phyloP scores from a whole-genome alignment of 2,329 filamentous ascomycete species.

The Hypoxylon sp. region DNA sequence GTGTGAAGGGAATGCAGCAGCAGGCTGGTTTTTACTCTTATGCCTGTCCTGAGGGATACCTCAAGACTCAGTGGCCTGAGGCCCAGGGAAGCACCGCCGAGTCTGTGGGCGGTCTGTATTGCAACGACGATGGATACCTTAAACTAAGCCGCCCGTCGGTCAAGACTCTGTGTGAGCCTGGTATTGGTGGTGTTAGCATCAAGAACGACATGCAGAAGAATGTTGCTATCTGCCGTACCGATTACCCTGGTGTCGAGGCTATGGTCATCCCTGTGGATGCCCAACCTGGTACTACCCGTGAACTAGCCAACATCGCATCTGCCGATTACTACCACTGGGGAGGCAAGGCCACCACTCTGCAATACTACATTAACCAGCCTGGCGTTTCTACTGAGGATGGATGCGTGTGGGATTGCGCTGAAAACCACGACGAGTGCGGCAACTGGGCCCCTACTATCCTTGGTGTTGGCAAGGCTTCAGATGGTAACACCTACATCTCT shows the following conservation, averaged over 20 bases:
- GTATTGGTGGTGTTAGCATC: constrained; percentile 78
- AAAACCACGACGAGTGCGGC: constrained; percentile 70
- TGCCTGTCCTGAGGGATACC: constrained; percentile 89
- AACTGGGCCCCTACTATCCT: constrained; percentile 93
- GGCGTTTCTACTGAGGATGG: constrained; percentile 76
- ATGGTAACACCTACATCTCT: constrained; percentile 81
- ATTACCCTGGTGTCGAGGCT: constrained; percentile 92
- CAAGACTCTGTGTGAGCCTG: constrained; percentile 80
- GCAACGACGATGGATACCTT: constrained; percentile 79
- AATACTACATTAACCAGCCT: constrained; percentile 96
- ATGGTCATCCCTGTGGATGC: constrained; percentile 85
- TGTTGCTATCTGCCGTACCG: constrained; percentile 89
- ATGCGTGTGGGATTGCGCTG: constrained; percentile 79
- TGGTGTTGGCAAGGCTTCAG: constrained; percentile 78
- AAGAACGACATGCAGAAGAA: constrained; percentile 78
- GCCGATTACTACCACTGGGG: constrained; percentile 83
- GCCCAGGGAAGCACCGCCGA: constrained; percentile 84
- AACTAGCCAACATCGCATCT: constrained; percentile 82
- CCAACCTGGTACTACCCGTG: constrained; percentile 69
- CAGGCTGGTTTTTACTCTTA: constrained; percentile 86
- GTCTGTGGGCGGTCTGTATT: constrained; percentile 90
- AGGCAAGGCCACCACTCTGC: constrained; percentile 82
- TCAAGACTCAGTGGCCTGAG: constrained; percentile 90
- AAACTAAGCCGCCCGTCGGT: constrained; percentile 79
- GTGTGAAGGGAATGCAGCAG: constrained; percentile 73